A percentile compares a stretch with the other conserved stretches of the same genome.
phyloP scores from a whole-genome alignment of 2,329 filamentous ascomycete species.

The Fusarium burgessii region DNA sequence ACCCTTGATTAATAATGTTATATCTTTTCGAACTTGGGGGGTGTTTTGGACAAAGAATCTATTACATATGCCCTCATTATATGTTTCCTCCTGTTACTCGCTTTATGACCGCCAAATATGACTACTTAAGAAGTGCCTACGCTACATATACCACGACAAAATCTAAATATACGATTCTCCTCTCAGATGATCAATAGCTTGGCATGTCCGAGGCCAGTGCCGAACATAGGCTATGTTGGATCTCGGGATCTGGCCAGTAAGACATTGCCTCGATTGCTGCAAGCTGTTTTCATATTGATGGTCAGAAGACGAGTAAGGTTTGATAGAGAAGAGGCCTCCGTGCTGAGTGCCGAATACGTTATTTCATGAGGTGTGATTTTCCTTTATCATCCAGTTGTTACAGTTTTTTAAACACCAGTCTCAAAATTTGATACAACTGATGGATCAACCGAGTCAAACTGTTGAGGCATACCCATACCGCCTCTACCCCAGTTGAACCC shows the following conservation, averaged over 20 bases:
- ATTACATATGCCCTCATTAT: constrained; percentile 39
- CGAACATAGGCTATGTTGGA: neutral
- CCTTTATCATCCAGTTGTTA: neutral
- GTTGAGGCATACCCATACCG: constrained; percentile 14
- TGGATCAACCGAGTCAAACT: constrained; percentile 34
- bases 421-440: constrained; percentile 32
- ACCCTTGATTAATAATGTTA: constrained; percentile 58
- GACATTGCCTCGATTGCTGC: neutral
- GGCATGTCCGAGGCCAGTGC: neutral
- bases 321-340: neutral
- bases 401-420: neutral
- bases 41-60: constrained; percentile 45
- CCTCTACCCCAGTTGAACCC: constrained; percentile 34
- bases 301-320: neutral
- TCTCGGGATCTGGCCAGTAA: neutral
- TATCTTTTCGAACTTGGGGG: constrained; percentile 48
- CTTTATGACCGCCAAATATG: neutral
- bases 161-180: neutral
- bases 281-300: neutral
- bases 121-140: neutral
- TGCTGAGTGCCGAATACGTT: neutral
- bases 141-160: neutral
- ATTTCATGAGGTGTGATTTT: constrained; percentile 13
- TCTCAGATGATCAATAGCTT: neutral
- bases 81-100: constrained; percentile 1